Conservation (phyloP, 2,329 filamentous ascomycete genomes). For the Metarhizium guizhouense region DNA sequence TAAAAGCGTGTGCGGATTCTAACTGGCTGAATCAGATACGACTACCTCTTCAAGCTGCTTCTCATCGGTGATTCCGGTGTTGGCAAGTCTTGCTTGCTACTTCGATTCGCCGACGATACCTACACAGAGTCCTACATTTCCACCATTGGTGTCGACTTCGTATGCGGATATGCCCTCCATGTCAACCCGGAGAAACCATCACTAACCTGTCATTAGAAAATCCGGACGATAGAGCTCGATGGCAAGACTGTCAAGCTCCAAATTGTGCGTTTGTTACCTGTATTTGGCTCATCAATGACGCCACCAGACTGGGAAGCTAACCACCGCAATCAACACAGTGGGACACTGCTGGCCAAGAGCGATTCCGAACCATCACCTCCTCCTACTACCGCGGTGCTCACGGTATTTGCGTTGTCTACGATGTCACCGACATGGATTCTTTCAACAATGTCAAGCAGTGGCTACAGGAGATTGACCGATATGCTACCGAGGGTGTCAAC, state of each 20-base stretch:
- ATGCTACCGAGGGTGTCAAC: slow-evolving; percentile 98
- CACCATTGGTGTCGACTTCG: slow-evolving; percentile 98
- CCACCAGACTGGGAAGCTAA: neutral
- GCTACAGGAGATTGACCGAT: slow-evolving; percentile 98
- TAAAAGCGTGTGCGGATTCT: slow-evolving; percentile 7
- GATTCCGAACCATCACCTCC: slow-evolving; percentile 98
- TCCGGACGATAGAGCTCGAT: slow-evolving; percentile 98
- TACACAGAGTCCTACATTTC: slow-evolving; percentile 99
- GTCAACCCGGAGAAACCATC: slow-evolving; percentile 1
- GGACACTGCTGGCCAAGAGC: slow-evolving; percentile 98
- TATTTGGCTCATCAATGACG: neutral
- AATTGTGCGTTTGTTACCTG: slow-evolving; percentile 59
- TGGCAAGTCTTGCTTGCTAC: slow-evolving; percentile 96
- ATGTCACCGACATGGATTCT: slow-evolving; percentile 99
- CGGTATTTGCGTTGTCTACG: slow-evolving; percentile 99
- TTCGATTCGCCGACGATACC: slow-evolving; percentile 97
- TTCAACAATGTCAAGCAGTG: slow-evolving; percentile 99
- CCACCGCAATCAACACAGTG: slow-evolving; percentile 48
- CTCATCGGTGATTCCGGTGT: slow-evolving; percentile 99
- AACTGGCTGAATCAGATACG: slow-evolving; percentile 63
- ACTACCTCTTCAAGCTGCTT: slow-evolving; percentile 99
- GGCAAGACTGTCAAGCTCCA: slow-evolving; percentile 99
- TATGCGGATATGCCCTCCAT: slow-evolving; percentile 41
- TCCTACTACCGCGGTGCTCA: slow-evolving; percentile 99
- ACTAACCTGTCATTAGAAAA: slow-evolving; percentile 60